Base-by-base conservation (phyloP, 1,139 yeast genomes). In the Starmera stellimalicola region DNA sequence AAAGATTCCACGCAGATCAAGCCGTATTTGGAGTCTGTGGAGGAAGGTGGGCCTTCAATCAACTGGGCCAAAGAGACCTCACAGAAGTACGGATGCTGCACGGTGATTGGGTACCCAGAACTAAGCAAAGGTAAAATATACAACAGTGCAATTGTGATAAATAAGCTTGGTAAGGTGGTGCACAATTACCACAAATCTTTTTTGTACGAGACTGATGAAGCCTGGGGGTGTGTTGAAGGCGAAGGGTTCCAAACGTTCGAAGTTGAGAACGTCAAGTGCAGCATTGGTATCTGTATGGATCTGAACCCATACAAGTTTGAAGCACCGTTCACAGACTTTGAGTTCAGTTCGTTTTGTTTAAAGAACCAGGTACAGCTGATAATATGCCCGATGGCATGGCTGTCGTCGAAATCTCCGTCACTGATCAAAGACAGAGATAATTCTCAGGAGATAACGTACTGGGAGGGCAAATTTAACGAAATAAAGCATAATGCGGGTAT, bases 261-360 rank as follows among this genome's bases (percentile, higher is more conserved):
- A 31, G 38, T 39, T 42, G 48, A 27, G 23, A 42, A 34, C 29
- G 34, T 26, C 38, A 70, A 26, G 55, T 60, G 80, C 1, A 70
- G 76, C 29, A 65, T 87, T 37, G 96, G 95, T 0, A 85, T 88
- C n/a, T 88, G 96, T 54, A 88, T 87, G 97, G 97, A 87, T 55
- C 57, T 88, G 42, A 87, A 84, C 52, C 95, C 96, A 0, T 81
- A 83, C 54, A 69, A 81, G 51, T 88, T 87, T 52, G 65, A 71
- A 43, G 87, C 94, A 1, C 87, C 94, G 2, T 85, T 83, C 56
- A 65, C 69, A 28, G 66, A 63, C 24, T 85, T 70, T 52, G 96
- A 88, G 52, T 84, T 83, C 55, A 70, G 88, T 1, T 52, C 58
- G 19, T 62, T 66, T 33, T 77, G 84, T 38, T 53, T 62, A 23